Evolutionary conservation across 2,329 filamentous ascomycete species (phyloP), one percentile per base, ranked within the genome.

Genomic region (Fusarium sp.): DNA sequence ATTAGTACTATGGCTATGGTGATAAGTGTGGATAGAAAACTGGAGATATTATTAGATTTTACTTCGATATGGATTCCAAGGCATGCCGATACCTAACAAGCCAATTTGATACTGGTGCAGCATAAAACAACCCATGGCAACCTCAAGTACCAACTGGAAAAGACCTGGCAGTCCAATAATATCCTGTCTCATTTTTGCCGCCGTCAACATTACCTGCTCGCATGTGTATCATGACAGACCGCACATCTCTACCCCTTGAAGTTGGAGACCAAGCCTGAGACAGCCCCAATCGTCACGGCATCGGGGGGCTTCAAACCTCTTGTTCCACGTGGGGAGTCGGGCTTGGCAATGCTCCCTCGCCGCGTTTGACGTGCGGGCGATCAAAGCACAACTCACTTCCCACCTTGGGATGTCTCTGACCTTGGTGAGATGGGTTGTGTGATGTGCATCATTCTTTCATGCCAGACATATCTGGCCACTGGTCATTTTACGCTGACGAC

Each of bases 321-420:
- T 3, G 38, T 46, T 57, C 64, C 64, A 67, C 64, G 64, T 67
- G 64, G 64, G 27, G 29, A 31, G 36, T n/a, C 20, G 27, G 56
- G 24, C 36, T 35, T 55, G 29, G 42, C 35, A 44, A 61, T 66
- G 44, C 57, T 55, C 20, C 24, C 42, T 49, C 38, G 40, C 61
- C 27, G 42, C 36, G 49, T 66, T 64, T 59, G 62, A 66, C 60
- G 62, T 42, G 44, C 22, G 12, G 63, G 38, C 49, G 66, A 75
- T 69, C 61, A 51, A 65, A 56, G 44, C 29, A 29, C 59, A 36
- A 36, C 33, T 49, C 44, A 51, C 49, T 62, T 38, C 58, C 58
- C 58, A 51, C 22, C 58, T 44, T 35, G 12, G 49, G 33, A 62
- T 44, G 35, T 14, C 24, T 33, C 20, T 29, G 58, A 31, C 42